Percentiles rank a stretch among this genome's conserved stretches.
phyloP scores from a whole-genome alignment of 345 rosid genomes.

The Iberis pinnata region DNA sequence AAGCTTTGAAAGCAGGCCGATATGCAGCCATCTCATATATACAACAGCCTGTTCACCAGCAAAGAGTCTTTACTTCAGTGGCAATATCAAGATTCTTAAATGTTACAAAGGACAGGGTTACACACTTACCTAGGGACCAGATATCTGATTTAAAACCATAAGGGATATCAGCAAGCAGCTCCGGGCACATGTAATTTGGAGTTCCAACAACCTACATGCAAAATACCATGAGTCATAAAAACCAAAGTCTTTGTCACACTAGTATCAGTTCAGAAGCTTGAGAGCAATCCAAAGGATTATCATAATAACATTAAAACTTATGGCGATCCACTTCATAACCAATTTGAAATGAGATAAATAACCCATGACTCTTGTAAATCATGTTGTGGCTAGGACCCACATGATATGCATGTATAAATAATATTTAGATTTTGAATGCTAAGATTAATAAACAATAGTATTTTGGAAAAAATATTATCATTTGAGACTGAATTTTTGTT shows the following conservation, averaged over 20 bases:
- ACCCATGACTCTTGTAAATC: background rate
- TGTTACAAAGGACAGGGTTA: background rate
- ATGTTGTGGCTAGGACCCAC: too few species aligned
- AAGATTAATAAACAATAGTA: too few species aligned
- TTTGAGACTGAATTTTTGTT: too few species aligned
- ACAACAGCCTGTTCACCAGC: slow-evolving; percentile 74
- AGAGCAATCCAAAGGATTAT: too few species aligned
- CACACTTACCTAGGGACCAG: slow-evolving; percentile 91
- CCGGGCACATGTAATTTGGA: slow-evolving; percentile 99
- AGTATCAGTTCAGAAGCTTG: slow-evolving; percentile 1
- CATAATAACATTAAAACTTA: background rate
- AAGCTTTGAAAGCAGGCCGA: slow-evolving; percentile 98
- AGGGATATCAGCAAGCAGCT: slow-evolving; percentile 93
- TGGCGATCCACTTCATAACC: background rate
- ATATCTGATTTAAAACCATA: slow-evolving; percentile 98
- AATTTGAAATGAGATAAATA: background rate
- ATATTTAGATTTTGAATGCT: too few species aligned
- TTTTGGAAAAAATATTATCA: too few species aligned
- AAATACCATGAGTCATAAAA: slow-evolving; percentile 19
- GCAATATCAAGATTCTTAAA: slow-evolving; percentile 7
- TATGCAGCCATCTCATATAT: slow-evolving; percentile 98
- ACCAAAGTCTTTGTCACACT: slow-evolving; percentile 13
- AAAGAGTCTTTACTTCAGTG: slow-evolving; percentile 25
- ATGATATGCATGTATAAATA: too few species aligned
- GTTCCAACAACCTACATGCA: slow-evolving; percentile 90